These are phyloP conservation scores for Arbutus unedo DNA, from an alignment of 148 eudicot genomes.

Conservation along the genomic window DNA sequence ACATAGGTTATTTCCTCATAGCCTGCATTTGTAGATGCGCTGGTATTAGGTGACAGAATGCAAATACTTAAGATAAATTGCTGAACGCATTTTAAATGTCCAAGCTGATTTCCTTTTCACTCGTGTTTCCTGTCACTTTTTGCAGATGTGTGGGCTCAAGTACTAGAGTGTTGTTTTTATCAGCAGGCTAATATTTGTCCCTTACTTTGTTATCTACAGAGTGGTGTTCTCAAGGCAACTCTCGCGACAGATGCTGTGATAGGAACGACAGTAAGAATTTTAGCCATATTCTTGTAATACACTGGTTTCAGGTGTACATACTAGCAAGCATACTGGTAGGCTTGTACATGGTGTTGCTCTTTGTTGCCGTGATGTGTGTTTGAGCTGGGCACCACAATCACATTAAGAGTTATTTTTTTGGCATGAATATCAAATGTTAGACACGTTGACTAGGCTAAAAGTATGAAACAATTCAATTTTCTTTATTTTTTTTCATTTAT, in stretches of 20 bases:
- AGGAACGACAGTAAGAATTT: slow-evolving; percentile 64
- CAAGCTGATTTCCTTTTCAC: not conserved
- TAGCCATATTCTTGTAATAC: not conserved
- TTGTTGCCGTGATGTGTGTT: not conserved
- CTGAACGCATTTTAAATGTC: not conserved
- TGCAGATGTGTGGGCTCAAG: not conserved
- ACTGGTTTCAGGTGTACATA: not conserved
- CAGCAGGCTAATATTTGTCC: slow-evolving; percentile 1
- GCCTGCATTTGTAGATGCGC: not conserved
- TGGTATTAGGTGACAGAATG: not conserved
- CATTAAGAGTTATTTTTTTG: not conserved
- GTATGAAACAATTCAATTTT: not conserved
- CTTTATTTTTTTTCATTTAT: not conserved
- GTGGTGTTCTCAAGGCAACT: slow-evolving; percentile 88
- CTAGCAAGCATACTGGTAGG: not conserved
- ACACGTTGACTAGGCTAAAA: not conserved
- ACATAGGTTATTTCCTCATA: not conserved
- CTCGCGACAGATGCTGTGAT: slow-evolving; percentile 96
- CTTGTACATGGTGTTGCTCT: not conserved
- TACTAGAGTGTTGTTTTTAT: not conserved
- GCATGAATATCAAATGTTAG: not conserved
- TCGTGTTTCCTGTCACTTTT: not conserved
- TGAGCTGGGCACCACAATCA: too few species aligned
- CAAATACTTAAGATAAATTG: not conserved
- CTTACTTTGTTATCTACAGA: slow-evolving; percentile 39